A percentile compares a stretch with the other conserved stretches of the same genome.
Conservation (phyloP, 2,329 filamentous ascomycete species). For the Rhynchosporium secalis region DNA sequence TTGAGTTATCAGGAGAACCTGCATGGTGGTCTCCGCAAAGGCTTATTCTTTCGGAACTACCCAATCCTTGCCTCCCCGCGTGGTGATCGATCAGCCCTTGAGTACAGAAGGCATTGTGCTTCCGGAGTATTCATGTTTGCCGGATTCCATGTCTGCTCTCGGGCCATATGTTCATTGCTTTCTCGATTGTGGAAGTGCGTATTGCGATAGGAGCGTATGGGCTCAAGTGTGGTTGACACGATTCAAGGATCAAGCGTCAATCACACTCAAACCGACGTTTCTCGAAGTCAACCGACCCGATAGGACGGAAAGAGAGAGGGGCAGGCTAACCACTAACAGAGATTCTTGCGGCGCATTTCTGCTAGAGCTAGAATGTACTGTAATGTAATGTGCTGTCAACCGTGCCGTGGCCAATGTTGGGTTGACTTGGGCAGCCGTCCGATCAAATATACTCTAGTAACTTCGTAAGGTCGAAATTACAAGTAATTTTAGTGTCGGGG, state of each 20-base stretch:
- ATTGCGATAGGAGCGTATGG: constrained; percentile 1
- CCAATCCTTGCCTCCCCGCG: not conserved
- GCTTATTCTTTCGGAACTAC: not conserved
- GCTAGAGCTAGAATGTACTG: not conserved
- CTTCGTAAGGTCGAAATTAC: no score
- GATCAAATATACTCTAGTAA: no score
- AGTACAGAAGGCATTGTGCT: not conserved
- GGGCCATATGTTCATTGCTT: not conserved
- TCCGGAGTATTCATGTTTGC: not conserved
- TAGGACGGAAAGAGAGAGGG: constrained; percentile 2
- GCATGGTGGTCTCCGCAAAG: not conserved
- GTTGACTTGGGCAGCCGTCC: no score
- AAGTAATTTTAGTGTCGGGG: no score
- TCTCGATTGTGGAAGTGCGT: not conserved
- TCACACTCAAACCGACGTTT: not conserved
- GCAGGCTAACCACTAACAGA: constrained; percentile 3
- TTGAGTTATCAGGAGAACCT: not conserved
- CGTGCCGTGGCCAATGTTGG: not conserved
- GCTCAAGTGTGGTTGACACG: constrained; percentile 2
- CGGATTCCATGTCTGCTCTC: not conserved
- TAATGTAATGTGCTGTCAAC: no score
- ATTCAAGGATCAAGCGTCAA: no score
- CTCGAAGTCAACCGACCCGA: not conserved
- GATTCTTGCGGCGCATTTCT: constrained; percentile 1
- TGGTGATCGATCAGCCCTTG: not conserved